Conservation (phyloP, 495 filamentous ascomycete genomes). For the Margaritispora aquatica region DNA sequence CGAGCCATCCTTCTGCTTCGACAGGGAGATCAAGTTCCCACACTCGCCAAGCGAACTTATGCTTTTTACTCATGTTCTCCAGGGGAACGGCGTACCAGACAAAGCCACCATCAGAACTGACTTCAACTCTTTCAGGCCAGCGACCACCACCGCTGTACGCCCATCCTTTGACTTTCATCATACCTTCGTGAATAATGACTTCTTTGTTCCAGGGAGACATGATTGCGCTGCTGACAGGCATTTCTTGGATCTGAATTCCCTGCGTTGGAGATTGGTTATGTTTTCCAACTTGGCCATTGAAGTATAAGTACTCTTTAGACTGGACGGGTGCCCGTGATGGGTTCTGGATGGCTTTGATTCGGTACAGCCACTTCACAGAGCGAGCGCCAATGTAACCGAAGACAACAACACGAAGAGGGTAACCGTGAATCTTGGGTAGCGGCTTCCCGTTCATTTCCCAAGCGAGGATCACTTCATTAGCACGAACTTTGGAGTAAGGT, state of each 20-base stretch:
- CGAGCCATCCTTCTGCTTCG: conserved; percentile 54
- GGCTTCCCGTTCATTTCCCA: conserved; percentile 58
- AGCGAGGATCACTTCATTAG: conserved; percentile 39
- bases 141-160: conserved; percentile 53
- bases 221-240: conserved; percentile 56
- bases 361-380: conserved; percentile 52
- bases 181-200: conserved; percentile 47
- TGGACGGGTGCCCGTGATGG: conserved; percentile 38
- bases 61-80: conserved; percentile 45
- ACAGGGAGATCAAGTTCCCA: conserved; percentile 49
- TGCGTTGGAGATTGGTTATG: conserved; percentile 47
- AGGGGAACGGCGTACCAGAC: conserved; percentile 51
- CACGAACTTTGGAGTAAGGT: conserved; percentile 58
- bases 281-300: conserved; percentile 52
- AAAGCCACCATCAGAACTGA: conserved; percentile 49
- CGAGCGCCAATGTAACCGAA: conserved; percentile 57
- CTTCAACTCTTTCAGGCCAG: conserved; percentile 53
- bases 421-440: conserved; percentile 50
- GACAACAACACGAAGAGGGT: conserved; percentile 54
- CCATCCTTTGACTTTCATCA: conserved; percentile 48
- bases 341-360: conserved; percentile 41
- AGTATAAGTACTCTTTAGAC: conserved; percentile 53
- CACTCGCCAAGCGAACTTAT: conserved; percentile 47
- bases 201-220: conserved; percentile 48
- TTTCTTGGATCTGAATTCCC: conserved; percentile 57